A percentile compares a stretch with the other conserved stretches of the same genome.
These are phyloP conservation scores for Pseudonectria buxi DNA, from an alignment of 2,329 filamentous ascomycete genomes.

Conservation along the genomic window DNA sequence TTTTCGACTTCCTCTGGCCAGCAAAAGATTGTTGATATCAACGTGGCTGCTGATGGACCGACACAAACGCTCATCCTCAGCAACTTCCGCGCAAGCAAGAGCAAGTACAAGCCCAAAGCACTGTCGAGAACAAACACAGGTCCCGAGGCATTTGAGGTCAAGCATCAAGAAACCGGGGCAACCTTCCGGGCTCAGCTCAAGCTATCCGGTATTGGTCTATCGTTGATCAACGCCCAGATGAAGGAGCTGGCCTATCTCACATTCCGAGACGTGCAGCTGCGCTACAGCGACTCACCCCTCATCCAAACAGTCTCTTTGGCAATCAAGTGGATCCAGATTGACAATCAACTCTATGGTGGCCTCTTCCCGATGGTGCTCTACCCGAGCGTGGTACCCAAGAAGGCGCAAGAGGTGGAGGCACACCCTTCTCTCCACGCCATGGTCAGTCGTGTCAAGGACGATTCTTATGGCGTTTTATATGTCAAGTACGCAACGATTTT, in stretches of 20 bases:
- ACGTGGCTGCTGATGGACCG: constrained; percentile 89
- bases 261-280: constrained; percentile 81
- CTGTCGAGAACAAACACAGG: constrained; percentile 41
- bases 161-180: constrained; percentile 79
- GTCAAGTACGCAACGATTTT: constrained; percentile 96
- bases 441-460: constrained; percentile 92
- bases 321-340: constrained; percentile 98
- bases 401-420: constrained; percentile 89
- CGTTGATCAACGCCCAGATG: constrained; percentile 84
- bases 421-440: constrained; percentile 91
- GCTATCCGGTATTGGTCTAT: constrained; percentile 85
- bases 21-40: constrained; percentile 90
- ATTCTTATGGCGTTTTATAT: constrained; percentile 95
- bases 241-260: constrained; percentile 92
- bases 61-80: constrained; percentile 91
- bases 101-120: constrained; percentile 65
- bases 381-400: constrained; percentile 95
- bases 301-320: constrained; percentile 88
- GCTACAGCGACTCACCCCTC: constrained; percentile 85
- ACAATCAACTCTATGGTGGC: constrained; percentile 96
- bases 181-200: constrained; percentile 86
- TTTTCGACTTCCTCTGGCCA: constrained; percentile 61
- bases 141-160: constrained; percentile 75
- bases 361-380: constrained; percentile 98
- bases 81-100: constrained; percentile 89